Percentiles rank a stretch among this genome's conserved stretches.
Conservation (phyloP, 108 stramenopile genomes). For the Skeletonema grethae region DNA sequence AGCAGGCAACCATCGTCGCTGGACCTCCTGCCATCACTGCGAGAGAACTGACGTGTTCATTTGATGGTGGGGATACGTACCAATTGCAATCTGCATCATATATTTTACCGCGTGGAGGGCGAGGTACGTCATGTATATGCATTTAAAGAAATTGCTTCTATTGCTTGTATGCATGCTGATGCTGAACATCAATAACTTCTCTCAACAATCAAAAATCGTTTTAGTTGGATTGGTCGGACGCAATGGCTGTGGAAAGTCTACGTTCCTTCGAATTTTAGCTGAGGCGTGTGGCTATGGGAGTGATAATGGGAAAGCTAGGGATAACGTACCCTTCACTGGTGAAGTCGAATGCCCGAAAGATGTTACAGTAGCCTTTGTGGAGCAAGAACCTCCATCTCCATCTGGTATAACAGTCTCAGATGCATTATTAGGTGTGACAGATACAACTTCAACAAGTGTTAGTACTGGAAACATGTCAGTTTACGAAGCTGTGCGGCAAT, state of each 20-base stretch:
- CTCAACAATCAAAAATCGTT: too few species aligned
- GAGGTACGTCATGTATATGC: not conserved
- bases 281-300: constrained; percentile 44
- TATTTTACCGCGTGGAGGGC: constrained; percentile 67
- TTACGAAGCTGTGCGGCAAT: constrained; percentile 64
- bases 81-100: constrained; percentile 75
- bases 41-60: constrained; percentile 36
- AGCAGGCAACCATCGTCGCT: not conserved
- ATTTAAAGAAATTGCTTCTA: too few species aligned
- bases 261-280: constrained; percentile 71
- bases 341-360: constrained; percentile 48
- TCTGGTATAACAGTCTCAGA: constrained; percentile 71
- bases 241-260: constrained; percentile 82
- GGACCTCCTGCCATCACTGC: constrained; percentile 35
- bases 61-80: constrained; percentile 70
- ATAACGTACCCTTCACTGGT: constrained; percentile 62
- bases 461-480: constrained; percentile 36
- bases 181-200: too few species aligned
- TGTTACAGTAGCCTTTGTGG: constrained; percentile 68
- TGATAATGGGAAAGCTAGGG: constrained; percentile 2
- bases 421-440: constrained; percentile 69
- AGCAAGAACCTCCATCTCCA: constrained; percentile 78
- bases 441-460: not conserved
- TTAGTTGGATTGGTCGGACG: constrained; percentile 68
- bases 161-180: too few species aligned